Evolutionary conservation across 257 asterid species (phyloP).

Genomic region (Primulina tabacum): DNA sequence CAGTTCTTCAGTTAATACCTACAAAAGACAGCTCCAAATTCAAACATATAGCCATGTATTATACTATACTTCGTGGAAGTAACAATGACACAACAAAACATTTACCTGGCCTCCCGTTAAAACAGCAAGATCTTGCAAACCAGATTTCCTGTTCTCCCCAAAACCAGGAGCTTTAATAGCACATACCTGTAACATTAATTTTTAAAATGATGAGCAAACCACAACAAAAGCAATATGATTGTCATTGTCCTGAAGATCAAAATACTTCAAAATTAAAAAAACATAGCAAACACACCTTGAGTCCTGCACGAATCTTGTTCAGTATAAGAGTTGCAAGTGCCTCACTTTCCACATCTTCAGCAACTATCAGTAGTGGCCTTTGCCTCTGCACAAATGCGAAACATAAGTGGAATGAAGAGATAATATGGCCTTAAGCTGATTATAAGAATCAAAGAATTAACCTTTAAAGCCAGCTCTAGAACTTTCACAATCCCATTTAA

Average conservation of each 20-base stretch:
- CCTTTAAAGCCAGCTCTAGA: conserved; percentile 90
- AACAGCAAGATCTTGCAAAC: conserved; percentile 79
- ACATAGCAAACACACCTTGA: conserved; percentile 48
- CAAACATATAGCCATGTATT: neutral
- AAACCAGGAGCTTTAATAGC: conserved; percentile 97
- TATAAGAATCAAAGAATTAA: conserved; percentile 5
- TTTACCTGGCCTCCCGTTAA: conserved; percentile 87
- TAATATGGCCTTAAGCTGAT: neutral
- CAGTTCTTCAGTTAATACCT: conserved; percentile 95
- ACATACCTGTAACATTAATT: conserved; percentile 55
- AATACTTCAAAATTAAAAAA: neutral
- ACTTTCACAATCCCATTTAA: conserved; percentile 69
- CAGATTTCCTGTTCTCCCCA: conserved; percentile 86
- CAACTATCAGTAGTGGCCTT: conserved; percentile 73
- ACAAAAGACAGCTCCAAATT: neutral
- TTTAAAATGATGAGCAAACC: neutral
- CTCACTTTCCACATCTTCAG: conserved; percentile 95
- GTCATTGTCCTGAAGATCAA: neutral
- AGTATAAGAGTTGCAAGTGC: conserved; percentile 92
- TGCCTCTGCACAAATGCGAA: conserved; percentile 48
- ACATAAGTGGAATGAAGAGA: neutral
- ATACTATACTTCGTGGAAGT: no score
- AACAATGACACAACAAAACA: neutral
- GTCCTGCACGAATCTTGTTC: conserved; percentile 93
- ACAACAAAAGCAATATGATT: neutral